A percentile compares a stretch with the other conserved stretches of the same genome.
phyloP scores from a whole-genome alignment of 2,329 filamentous ascomycete species.

The Alternaria metachromatica region DNA sequence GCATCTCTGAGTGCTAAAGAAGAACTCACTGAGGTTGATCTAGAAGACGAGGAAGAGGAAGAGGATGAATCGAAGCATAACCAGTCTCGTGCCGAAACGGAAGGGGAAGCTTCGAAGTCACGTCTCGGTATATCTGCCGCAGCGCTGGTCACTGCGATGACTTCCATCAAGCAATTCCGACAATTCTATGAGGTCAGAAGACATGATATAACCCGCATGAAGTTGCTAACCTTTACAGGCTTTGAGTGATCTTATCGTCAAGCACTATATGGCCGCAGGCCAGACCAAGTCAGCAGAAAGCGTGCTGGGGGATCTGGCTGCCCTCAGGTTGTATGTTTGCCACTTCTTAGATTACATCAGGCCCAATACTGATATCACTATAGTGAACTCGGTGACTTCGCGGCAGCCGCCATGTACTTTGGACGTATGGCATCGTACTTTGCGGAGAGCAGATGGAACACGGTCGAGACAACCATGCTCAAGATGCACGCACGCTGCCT shows the following conservation, averaged over 20 bases:
- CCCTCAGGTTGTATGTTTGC: slow-evolving; percentile 70
- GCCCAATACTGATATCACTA: slow-evolving; percentile 8
- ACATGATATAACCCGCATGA: not conserved
- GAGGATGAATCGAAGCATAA: slow-evolving; percentile 14
- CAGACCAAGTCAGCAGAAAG: slow-evolving; percentile 79
- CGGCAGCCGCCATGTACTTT: slow-evolving; percentile 77
- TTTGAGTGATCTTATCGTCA: slow-evolving; percentile 83
- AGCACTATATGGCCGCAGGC: slow-evolving; percentile 80
- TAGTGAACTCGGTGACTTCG: slow-evolving; percentile 71
- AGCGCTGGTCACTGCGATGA: slow-evolving; percentile 41
- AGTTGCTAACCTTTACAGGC: slow-evolving; percentile 65
- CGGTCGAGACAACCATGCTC: slow-evolving; percentile 82
- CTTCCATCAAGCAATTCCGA: slow-evolving; percentile 49
- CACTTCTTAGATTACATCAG: not conserved
- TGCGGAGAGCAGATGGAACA: slow-evolving; percentile 76
- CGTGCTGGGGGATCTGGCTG: slow-evolving; percentile 82
- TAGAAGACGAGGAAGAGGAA: slow-evolving; percentile 36
- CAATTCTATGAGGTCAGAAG: slow-evolving; percentile 48
- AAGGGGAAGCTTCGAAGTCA: slow-evolving; percentile 11
- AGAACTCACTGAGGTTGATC: slow-evolving; percentile 47
- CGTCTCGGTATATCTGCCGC: slow-evolving; percentile 39
- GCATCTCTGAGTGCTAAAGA: slow-evolving; percentile 29
- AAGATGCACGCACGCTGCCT: slow-evolving; percentile 86
- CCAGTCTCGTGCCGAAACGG: not conserved
- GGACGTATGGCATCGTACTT: slow-evolving; percentile 75